These are phyloP conservation scores for Monosporascus sp. DNA, from an alignment of 2,329 filamentous ascomycete species.

Conservation along the genomic window DNA sequence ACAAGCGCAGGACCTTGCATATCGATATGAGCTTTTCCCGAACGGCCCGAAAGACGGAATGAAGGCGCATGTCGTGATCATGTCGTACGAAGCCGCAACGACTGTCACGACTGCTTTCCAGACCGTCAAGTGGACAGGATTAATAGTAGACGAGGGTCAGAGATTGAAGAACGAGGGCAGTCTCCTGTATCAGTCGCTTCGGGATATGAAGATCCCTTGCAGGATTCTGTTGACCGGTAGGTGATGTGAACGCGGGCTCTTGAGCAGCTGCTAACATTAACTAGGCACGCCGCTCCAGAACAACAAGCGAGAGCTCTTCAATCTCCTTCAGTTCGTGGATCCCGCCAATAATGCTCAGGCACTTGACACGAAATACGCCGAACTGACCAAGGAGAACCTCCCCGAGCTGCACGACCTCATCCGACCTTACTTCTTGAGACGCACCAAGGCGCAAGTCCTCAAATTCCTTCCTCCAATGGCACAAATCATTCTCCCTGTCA, in stretches of 20 bases:
- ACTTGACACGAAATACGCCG: constrained; percentile 69
- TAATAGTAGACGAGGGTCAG: constrained; percentile 94
- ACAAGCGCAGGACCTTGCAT: constrained; percentile 68
- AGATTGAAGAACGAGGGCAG: constrained; percentile 90
- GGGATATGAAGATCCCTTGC: constrained; percentile 71
- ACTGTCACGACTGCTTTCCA: constrained; percentile 68
- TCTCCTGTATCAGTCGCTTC: constrained; percentile 70
- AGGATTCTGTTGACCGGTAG: constrained; percentile 73
- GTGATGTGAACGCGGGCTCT: constrained; percentile 5
- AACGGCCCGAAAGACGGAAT: constrained; percentile 58
- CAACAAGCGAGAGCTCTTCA: constrained; percentile 91
- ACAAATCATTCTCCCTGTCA: constrained; percentile 93
- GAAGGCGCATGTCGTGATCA: constrained; percentile 85
- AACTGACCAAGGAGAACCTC: constrained; percentile 80
- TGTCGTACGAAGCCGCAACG: constrained; percentile 85
- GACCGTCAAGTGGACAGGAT: constrained; percentile 72
- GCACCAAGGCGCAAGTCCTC: constrained; percentile 86
- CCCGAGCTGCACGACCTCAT: constrained; percentile 77
- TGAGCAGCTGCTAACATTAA: constrained; percentile 10
- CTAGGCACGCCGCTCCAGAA: constrained; percentile 81
- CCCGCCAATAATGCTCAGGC: constrained; percentile 60
- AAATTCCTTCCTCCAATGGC: constrained; percentile 90
- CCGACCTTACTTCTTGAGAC: constrained; percentile 61
- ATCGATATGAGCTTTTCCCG: constrained; percentile 81
- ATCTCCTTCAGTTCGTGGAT: constrained; percentile 92